Evolutionary conservation across 306 rosid genomes (phyloP), one percentile per base, ranked within the genome.

Genomic region (barrel medic (Medicago truncatula)): DNA sequence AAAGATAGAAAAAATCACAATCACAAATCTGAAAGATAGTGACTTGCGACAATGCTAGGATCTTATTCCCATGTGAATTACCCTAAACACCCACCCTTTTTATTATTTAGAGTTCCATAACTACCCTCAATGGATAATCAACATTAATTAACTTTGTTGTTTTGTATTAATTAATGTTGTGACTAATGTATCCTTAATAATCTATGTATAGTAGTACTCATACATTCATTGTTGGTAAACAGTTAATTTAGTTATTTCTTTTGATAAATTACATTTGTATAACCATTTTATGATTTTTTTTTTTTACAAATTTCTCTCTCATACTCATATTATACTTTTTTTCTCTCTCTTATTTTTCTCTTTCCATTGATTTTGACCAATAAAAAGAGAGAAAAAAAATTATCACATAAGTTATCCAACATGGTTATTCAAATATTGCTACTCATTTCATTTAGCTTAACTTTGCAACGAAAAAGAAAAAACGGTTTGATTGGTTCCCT

Each of bases 21-120:
- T 89, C 97, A 84, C 92, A 91, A 87, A 89, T 89, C 97, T 91
- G 64, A 69, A 79, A 71, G 97, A 93, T 50, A 86, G 78, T 81
- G 98, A 91, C 98, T 84, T 47, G 68, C 88, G 82, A 84, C 89
- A 84, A 77, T 75, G 83, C 76, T 73, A 80, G 74, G 92, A 89
- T 91, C 92, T 89, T 82, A 84, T 86, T 88, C 93, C 82, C 67
- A 9, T 4, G 12, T 18, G 52, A 84, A 79, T 82, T 84, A 60
- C 87, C 63, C 1, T 8, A 8, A 66, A 74, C 4, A 23, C 77
- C 90, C 83, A 7, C 60, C 12, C 25, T 34, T 73, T 39, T 70
- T 43, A 1, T 18, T 18, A 59, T 2, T 4, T 1, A 0, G 0
- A 74, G 76, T 78, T 75, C 39, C 85, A 0, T 1, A 71, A 52